These are phyloP conservation scores for Backusella macrospora DNA, from an alignment of 192 early-diverging fungal species.

Conservation along the genomic window DNA sequence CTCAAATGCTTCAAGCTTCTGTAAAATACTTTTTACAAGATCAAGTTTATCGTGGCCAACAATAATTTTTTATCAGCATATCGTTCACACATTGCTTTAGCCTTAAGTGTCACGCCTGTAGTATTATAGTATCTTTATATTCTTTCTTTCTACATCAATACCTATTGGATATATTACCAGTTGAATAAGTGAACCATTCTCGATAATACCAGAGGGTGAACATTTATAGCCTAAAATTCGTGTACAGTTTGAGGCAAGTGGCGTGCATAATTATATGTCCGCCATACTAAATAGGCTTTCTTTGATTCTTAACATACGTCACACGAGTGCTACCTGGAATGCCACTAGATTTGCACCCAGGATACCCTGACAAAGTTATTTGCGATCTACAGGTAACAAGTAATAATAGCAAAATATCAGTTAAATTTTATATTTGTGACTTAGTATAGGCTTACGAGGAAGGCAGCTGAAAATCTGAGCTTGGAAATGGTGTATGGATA, in stretches of 20 bases:
- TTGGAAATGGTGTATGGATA: constrained; percentile 95
- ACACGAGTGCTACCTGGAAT: constrained; percentile 69
- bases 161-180: constrained; percentile 96
- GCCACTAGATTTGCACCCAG: constrained; percentile 92
- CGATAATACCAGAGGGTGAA: constrained; percentile 87
- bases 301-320: neutral
- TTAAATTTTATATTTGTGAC: neutral
- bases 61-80: constrained; percentile 91
- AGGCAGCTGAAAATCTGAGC: constrained; percentile 95
- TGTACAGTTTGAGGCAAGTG: constrained; percentile 92
- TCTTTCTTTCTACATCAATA: constrained; percentile 81
- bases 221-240: constrained; percentile 93
- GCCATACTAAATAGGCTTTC: neutral
- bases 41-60: constrained; percentile 97
- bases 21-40: constrained; percentile 89
- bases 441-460: constrained; percentile 53
- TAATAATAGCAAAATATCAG: neutral
- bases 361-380: constrained; percentile 83
- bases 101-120: constrained; percentile 75
- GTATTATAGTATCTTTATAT: constrained; percentile 66
- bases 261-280: constrained; percentile 90
- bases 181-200: constrained; percentile 71
- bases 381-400: constrained; percentile 56
- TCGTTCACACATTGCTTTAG: constrained; percentile 75
- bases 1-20: constrained; percentile 95